phyloP scores from a whole-genome alignment of 2,329 filamentous ascomycete species.

The Lasiodiplodia gonubiensis region DNA sequence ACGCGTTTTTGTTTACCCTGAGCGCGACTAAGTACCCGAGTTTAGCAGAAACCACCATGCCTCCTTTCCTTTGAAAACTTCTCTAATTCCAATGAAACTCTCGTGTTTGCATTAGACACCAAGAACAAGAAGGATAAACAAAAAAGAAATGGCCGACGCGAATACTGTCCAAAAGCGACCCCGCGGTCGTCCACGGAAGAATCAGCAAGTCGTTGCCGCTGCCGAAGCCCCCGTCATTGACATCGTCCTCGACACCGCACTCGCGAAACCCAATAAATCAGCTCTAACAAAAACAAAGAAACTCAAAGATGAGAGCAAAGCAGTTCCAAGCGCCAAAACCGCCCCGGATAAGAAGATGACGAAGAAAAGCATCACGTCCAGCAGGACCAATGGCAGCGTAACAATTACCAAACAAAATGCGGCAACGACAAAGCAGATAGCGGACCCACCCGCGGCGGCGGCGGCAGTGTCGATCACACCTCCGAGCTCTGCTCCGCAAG shows the following conservation, averaged over 20 bases:
- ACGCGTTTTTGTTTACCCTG: not conserved
- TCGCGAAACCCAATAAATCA: not conserved
- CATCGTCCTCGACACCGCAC: not conserved
- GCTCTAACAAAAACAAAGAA: not conserved
- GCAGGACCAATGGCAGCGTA: not conserved
- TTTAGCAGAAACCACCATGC: not conserved
- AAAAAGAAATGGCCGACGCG: not conserved
- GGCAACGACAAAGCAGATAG: not conserved
- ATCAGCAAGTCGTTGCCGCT: constrained; percentile 7
- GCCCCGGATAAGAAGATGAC: not conserved
- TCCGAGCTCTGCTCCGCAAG: constrained; percentile 13
- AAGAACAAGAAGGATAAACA: not conserved
- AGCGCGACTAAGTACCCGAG: not conserved
- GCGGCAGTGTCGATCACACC: not conserved
- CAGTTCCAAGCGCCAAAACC: too few relatives aligned
- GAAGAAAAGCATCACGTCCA: not conserved
- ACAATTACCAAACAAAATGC: not conserved
- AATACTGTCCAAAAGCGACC: not conserved
- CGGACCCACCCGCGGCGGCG: not conserved
- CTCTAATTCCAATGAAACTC: too few relatives aligned
- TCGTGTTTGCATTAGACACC: too few relatives aligned
- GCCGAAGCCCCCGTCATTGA: not conserved
- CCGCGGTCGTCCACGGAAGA: constrained; percentile 12
- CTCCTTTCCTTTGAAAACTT: not conserved
- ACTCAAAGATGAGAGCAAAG: not conserved